Conservation (phyloP, 2,329 filamentous ascomycete species). For the Polychaeton citri region DNA sequence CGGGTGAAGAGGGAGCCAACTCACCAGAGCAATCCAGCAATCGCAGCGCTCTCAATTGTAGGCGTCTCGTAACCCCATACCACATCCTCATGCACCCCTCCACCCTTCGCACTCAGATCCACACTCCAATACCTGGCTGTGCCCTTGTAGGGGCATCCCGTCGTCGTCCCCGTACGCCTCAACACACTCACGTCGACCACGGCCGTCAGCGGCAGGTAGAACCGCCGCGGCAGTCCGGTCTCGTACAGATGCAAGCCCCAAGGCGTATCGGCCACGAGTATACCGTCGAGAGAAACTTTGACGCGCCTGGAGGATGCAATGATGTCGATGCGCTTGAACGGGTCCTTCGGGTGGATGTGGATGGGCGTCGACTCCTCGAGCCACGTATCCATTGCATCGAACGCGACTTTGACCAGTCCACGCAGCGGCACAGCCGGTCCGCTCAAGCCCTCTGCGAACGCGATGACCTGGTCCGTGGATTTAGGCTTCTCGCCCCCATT, state of each 20-base stretch:
- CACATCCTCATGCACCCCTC: constrained; percentile 34
- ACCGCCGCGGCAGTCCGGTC: constrained; percentile 45
- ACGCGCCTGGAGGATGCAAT: constrained; percentile 42
- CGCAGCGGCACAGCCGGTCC: constrained; percentile 5
- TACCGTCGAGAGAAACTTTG: constrained; percentile 36
- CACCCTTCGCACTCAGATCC: constrained; percentile 25
- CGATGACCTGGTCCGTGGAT: constrained; percentile 9
- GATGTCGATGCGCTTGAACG: constrained; percentile 52
- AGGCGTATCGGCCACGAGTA: constrained; percentile 33
- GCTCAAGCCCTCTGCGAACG: constrained; percentile 9
- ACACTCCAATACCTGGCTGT: constrained; percentile 50
- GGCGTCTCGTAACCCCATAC: constrained; percentile 52
- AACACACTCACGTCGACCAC: constrained; percentile 34
- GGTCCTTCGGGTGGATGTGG: constrained; percentile 52
- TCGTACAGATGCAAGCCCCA: constrained; percentile 44
- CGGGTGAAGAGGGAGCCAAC: not conserved
- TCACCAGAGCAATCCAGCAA: constrained; percentile 32
- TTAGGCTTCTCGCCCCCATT: constrained; percentile 1
- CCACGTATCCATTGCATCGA: constrained; percentile 27
- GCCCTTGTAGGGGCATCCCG: constrained; percentile 55
- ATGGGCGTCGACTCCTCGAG: constrained; percentile 48
- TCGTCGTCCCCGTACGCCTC: constrained; percentile 37
- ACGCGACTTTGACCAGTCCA: constrained; percentile 15
- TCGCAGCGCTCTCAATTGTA: constrained; percentile 39
- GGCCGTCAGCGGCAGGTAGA: constrained; percentile 43